Base-by-base conservation (phyloP, 2,329 filamentous ascomycete genomes). In the Ambrosiella xylebori region DNA sequence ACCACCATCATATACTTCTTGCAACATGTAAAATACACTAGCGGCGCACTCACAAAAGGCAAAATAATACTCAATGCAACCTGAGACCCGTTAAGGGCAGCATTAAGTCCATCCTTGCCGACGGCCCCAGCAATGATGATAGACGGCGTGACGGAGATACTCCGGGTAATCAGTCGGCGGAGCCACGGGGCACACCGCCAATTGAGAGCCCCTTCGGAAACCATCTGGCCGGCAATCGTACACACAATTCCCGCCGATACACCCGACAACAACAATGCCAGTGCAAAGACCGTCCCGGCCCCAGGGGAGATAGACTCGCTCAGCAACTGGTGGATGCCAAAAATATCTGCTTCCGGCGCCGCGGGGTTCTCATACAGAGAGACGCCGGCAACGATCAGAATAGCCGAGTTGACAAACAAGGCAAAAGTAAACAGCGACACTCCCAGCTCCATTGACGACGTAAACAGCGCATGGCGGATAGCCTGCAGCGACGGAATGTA, bases 201-300 rank as follows among this genome's bases (percentile, higher is more conserved):
- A 52, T 81, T 80, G 50, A 95, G 68, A 61, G 88, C 86, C 6
- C 88, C 88, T 68, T 94, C 88, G 62, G 81, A 84, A 19, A 95
- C 84, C 82, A 95, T 93, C 68, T 95, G 88, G 0, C 88, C 88
- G 0, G 88, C 80, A 63, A 95, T 93, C 1, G 89, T 95, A 71
- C 88, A 94, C 1, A 94, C 84, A 40, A 95, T 87, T 5, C 88
- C 88, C 0, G 88, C 88, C 0, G 83, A 87, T 11, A 88, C 78
- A 7, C 88, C 88, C 0, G 85, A 90, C 0, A 94, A 78, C 0
- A 95, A 76, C 1, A 95, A 73, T 0, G 88, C 87, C 1, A 94
- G 73, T 0, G 87, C 87, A 62, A 95, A 95, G n/a, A 95, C 74
- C 2, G 85, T 86, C 1, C 87, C 89, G 0, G 88, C 89, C 0